Evolutionary conservation across 768 basidiomycete species (phyloP).

Genomic region (Infundibulicybe gibba): DNA sequence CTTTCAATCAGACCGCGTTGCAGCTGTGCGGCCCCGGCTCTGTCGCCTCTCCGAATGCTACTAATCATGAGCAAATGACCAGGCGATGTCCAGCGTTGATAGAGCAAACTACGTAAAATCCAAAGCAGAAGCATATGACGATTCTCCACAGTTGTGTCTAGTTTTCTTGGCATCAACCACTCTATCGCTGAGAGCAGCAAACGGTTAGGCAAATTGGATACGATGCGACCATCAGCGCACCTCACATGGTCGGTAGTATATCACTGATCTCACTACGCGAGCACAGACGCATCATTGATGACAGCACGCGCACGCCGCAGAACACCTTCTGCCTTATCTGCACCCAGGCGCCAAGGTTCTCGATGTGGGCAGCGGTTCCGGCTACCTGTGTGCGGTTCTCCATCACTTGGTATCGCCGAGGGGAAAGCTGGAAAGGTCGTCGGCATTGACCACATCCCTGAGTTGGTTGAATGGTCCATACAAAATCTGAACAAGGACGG

Average conservation of each 20-base stretch:
- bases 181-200: not conserved
- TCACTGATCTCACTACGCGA: not conserved
- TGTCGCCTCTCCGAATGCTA: not conserved
- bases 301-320: constrained; percentile 82
- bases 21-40: constrained; percentile 37
- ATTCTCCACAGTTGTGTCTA: constrained; percentile 65
- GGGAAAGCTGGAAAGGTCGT: constrained; percentile 57
- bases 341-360: constrained; percentile 71
- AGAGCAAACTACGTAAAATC: constrained; percentile 62
- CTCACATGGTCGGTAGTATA: constrained; percentile 84
- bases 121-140: constrained; percentile 60
- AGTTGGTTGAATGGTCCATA: constrained; percentile 68
- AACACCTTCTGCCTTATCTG: constrained; percentile 73
- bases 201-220: constrained; percentile 63
- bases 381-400: constrained; percentile 81
- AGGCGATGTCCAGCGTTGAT: constrained; percentile 74
- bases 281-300: too few relatives aligned
- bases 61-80: constrained; percentile 1
- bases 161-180: not conserved
- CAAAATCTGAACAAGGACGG: constrained; percentile 69
- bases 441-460: constrained; percentile 88
- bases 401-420: constrained; percentile 63
- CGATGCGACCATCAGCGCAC: constrained; percentile 92
- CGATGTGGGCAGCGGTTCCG: constrained; percentile 88
- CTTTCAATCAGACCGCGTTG: constrained; percentile 51